Percentiles rank a stretch among this genome's conserved stretches.
Evolutionary conservation across 2,329 filamentous ascomycete species (phyloP).

Genomic region (Alternaria ethzedia): DNA sequence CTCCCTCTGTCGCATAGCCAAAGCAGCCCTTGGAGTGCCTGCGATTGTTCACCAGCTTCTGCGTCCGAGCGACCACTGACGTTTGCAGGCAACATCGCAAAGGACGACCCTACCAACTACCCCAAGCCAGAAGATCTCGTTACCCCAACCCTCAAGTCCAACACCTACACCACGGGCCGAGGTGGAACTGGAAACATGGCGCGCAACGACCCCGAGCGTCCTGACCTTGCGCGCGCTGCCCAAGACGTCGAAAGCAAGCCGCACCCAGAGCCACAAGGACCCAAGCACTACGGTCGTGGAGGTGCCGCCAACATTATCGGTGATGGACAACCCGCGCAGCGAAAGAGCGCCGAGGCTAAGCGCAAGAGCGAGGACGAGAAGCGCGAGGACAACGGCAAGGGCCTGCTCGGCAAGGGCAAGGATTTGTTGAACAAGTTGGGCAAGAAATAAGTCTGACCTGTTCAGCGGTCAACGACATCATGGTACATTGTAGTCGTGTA

Average conservation of each 20-base stretch:
- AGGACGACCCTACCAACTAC: conserved; percentile 43
- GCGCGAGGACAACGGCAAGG: conserved; percentile 30
- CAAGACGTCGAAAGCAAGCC: conserved; percentile 76
- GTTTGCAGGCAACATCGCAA: conserved; percentile 55
- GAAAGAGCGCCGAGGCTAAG: conserved; percentile 42
- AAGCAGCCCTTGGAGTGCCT: not conserved
- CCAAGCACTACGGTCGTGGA: conserved; percentile 73
- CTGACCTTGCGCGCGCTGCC: conserved; percentile 72
- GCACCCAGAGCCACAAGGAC: conserved; percentile 61
- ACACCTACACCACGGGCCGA: conserved; percentile 87
- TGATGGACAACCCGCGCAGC: conserved; percentile 42
- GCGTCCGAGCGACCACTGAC: not conserved
- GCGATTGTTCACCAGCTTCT: not conserved
- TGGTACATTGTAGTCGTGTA: not conserved
- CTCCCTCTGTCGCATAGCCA: not conserved
- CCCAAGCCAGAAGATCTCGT: conserved; percentile 66
- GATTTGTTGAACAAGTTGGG: conserved; percentile 54
- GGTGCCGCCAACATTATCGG: conserved; percentile 71
- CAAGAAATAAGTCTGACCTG: conserved; percentile 44
- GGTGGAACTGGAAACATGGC: conserved; percentile 91
- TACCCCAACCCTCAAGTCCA: conserved; percentile 81
- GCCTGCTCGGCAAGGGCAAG: conserved; percentile 61
- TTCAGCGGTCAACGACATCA: not conserved
- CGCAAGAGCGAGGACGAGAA: conserved; percentile 24
- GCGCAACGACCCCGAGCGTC: conserved; percentile 70